Evolutionary conservation across 1,139 yeast species (phyloP).

Genomic region (Meyerozyma athensensis): DNA sequence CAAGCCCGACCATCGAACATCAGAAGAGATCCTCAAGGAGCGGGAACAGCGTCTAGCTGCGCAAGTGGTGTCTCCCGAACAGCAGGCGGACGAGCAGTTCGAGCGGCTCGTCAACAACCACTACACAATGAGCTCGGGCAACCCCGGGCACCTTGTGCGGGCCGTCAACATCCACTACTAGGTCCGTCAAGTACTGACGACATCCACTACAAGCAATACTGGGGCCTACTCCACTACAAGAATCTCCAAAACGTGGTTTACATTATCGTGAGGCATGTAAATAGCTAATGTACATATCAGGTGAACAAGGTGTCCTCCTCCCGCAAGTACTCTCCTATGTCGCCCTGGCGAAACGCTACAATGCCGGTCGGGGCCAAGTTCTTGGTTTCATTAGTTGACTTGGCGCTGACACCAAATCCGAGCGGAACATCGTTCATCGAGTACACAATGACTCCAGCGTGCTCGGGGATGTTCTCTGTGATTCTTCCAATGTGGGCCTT

Average conservation of each 20-base stretch:
- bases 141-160: slow-evolving; percentile 63
- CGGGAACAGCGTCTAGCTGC: slow-evolving; percentile 13
- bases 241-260: too few relatives aligned
- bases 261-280: too few relatives aligned
- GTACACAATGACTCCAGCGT: slow-evolving; percentile 88
- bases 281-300: slow-evolving; percentile 17
- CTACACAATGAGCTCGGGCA: slow-evolving; percentile 72
- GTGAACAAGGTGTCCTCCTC: slow-evolving; percentile 96
- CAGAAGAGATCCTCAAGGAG: slow-evolving; percentile 16
- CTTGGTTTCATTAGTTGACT: slow-evolving; percentile 85
- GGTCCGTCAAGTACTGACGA: not conserved
- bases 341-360: slow-evolving; percentile 95
- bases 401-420: slow-evolving; percentile 95
- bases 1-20: slow-evolving; percentile 31
- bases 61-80: slow-evolving; percentile 11
- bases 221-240: too few relatives aligned
- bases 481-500: slow-evolving; percentile 96
- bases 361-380: slow-evolving; percentile 89
- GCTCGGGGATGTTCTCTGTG: slow-evolving; percentile 97
- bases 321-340: slow-evolving; percentile 96
- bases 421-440: slow-evolving; percentile 91
- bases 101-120: slow-evolving; percentile 46
- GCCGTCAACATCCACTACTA: slow-evolving; percentile 10
- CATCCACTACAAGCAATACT: too few relatives aligned
- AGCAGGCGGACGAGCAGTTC: slow-evolving; percentile 24